Percentiles rank a stretch among this genome's conserved stretches.
phyloP scores from a whole-genome alignment of 2,329 filamentous ascomycete genomes.

The Fusarium sp. region DNA sequence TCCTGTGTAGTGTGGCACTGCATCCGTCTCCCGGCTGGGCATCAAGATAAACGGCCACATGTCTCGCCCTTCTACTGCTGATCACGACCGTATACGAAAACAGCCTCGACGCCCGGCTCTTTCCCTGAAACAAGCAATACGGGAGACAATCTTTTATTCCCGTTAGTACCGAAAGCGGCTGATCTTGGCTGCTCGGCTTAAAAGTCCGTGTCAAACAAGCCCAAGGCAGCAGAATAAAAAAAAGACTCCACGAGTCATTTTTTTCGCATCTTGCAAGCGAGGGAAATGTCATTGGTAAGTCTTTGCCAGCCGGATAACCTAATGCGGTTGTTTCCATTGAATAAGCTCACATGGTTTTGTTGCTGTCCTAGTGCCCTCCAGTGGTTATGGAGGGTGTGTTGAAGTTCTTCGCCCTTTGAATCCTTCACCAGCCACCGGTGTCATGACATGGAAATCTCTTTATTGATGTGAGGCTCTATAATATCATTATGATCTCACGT shows the following conservation, averaged over 20 bases:
- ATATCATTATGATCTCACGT: background rate
- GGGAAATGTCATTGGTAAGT: background rate
- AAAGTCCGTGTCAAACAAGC: slow-evolving; percentile 7
- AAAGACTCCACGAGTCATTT: slow-evolving; percentile 1
- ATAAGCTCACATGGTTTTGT: slow-evolving; percentile 19
- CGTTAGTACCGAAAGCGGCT: background rate
- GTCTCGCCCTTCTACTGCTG: background rate
- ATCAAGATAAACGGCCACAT: background rate
- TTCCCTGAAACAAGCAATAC: background rate
- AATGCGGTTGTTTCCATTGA: slow-evolving; percentile 16
- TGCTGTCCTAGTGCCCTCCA: background rate
- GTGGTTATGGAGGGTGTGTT: background rate
- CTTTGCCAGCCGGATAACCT: background rate
- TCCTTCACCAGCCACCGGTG: background rate
- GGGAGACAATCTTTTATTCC: background rate
- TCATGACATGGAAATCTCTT: background rate
- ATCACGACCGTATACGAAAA: background rate
- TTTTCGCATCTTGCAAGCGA: background rate
- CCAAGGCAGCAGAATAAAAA: slow-evolving; percentile 38
- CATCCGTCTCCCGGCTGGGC: background rate
- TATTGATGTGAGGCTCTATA: background rate
- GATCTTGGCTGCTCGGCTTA: background rate
- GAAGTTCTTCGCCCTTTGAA: background rate
- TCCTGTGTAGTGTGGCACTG: background rate
- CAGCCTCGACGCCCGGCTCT: background rate